A percentile compares a stretch with the other conserved stretches of the same genome.
Conservation (phyloP, 225 moss, liverwort and hornwort species). For the Sphagnum contortum region DNA sequence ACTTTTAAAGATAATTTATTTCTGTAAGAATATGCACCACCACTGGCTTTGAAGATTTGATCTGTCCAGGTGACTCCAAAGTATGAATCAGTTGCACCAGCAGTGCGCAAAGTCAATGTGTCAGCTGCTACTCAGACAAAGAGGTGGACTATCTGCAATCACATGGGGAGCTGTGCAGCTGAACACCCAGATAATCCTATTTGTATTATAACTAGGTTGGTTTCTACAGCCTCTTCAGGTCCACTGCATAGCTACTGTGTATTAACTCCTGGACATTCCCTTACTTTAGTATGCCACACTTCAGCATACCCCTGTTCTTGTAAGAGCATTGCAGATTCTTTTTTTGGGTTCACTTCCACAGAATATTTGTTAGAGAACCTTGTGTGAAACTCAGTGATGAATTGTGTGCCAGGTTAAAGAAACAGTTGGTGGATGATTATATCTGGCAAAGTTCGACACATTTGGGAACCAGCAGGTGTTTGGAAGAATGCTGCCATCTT, state of each 20-base stretch:
- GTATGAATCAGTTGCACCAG: slow-evolving; percentile 12
- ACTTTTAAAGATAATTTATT: too few species aligned
- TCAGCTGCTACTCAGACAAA: slow-evolving; percentile 23
- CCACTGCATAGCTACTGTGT: too few species aligned
- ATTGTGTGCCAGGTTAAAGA: slow-evolving; percentile 36
- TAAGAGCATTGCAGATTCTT: too few species aligned
- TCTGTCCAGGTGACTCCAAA: slow-evolving; percentile 18
- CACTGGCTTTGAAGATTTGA: too few species aligned
- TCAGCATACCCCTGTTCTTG: too few species aligned
- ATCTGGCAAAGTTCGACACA: slow-evolving; percentile 36
- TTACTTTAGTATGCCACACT: too few species aligned
- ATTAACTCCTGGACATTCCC: too few species aligned
- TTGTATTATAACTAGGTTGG: slow-evolving; percentile 17
- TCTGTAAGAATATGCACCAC: too few species aligned
- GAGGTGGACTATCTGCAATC: slow-evolving; percentile 43
- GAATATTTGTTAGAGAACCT: too few species aligned
- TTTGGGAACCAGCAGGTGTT: slow-evolving; percentile 43
- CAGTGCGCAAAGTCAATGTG: slow-evolving; percentile 20
- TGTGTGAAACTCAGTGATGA: not conserved
- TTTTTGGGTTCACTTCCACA: too few species aligned
- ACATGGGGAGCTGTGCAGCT: slow-evolving; percentile 15
- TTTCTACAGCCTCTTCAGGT: not conserved
- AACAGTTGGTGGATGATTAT: slow-evolving; percentile 17
- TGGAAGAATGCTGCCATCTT: slow-evolving; percentile 14
- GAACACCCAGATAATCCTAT: slow-evolving; percentile 6